A percentile compares a stretch with the other conserved stretches of the same genome.
Conservation (phyloP, 139 green algal species). For the Micromonas commoda region DNA sequence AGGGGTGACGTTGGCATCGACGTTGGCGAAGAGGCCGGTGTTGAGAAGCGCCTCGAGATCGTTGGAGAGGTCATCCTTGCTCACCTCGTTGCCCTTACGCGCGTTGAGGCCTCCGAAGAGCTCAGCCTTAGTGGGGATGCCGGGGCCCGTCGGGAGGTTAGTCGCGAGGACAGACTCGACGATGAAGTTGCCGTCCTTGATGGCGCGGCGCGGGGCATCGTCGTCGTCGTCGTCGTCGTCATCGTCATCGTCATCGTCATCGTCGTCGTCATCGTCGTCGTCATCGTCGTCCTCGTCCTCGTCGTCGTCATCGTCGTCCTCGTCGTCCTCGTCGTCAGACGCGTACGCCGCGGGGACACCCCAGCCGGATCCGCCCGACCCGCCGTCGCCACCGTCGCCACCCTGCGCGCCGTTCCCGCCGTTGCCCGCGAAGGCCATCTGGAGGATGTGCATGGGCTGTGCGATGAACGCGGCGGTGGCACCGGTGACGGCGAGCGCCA, state of each 20-base stretch:
- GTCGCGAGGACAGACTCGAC: constrained; percentile 40
- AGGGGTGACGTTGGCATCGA: constrained; percentile 53
- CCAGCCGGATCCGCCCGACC: neutral
- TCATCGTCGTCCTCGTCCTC: constrained; percentile 19
- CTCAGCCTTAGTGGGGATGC: constrained; percentile 47
- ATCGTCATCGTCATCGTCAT: constrained; percentile 19
- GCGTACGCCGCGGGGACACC: constrained; percentile 6
- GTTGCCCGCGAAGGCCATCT: neutral
- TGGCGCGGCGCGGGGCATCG: neutral
- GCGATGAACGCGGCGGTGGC: neutral
- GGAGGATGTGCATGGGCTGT: neutral
- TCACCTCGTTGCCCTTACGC: constrained; percentile 1
- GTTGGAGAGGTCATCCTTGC: constrained; percentile 58
- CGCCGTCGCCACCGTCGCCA: constrained; percentile 18
- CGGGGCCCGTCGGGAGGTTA: constrained; percentile 49
- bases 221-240: constrained; percentile 39
- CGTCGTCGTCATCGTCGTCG: constrained; percentile 37
- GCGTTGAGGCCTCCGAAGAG: constrained; percentile 22
- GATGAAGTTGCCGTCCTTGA: constrained; percentile 41
- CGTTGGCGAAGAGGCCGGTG: constrained; percentile 56
- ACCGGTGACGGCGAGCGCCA: neutral
- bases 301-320: constrained; percentile 22
- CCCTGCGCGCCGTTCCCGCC: neutral
- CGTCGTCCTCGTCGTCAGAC: constrained; percentile 32
- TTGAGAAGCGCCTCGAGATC: constrained; percentile 30